Conservation (phyloP, 805 yeast species). For the Saccharomycopsis fermentans region DNA sequence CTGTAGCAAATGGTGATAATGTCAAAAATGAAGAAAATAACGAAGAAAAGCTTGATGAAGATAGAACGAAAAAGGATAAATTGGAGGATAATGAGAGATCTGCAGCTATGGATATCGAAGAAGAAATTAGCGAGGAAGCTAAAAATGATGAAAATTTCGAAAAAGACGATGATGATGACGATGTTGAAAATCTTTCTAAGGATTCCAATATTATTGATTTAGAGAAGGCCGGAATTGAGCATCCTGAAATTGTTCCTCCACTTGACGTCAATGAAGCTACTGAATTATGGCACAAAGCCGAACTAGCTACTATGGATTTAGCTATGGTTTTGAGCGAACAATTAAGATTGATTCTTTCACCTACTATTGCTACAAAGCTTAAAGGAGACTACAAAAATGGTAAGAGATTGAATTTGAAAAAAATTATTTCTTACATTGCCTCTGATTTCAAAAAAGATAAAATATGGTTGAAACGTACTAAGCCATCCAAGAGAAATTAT, state of each 20-base stretch:
- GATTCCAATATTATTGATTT: conserved; percentile 16
- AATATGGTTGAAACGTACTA: conserved; percentile 95
- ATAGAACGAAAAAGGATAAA: conserved; percentile 27
- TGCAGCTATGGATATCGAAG: conserved; percentile 25
- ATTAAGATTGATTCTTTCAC: conserved; percentile 83
- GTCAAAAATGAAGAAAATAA: conserved; percentile 21
- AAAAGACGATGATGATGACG: conserved; percentile 23
- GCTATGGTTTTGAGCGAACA: conserved; percentile 88
- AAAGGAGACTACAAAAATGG: conserved; percentile 97
- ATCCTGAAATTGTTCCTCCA: conserved; percentile 28
- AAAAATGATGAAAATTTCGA: conserved; percentile 20
- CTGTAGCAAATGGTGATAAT: conserved; percentile 22
- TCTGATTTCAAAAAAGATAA: conserved; percentile 95
- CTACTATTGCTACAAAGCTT: conserved; percentile 90
- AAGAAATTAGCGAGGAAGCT: conserved; percentile 23
- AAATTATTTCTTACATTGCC: conserved; percentile 96
- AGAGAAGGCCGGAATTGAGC: conserved; percentile 15
- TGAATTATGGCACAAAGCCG: conserved; percentile 74
- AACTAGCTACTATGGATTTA: conserved; percentile 74
- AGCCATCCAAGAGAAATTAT: conserved; percentile 94
- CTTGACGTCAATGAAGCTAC: conserved; percentile 57
- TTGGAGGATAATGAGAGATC: conserved; percentile 32
- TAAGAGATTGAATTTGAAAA: conserved; percentile 91
- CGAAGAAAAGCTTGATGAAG: conserved; percentile 24
- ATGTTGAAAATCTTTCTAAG: conserved; percentile 25